Conservation (phyloP, 2,329 filamentous ascomycete genomes). For the Epicoccum sorghinum region DNA sequence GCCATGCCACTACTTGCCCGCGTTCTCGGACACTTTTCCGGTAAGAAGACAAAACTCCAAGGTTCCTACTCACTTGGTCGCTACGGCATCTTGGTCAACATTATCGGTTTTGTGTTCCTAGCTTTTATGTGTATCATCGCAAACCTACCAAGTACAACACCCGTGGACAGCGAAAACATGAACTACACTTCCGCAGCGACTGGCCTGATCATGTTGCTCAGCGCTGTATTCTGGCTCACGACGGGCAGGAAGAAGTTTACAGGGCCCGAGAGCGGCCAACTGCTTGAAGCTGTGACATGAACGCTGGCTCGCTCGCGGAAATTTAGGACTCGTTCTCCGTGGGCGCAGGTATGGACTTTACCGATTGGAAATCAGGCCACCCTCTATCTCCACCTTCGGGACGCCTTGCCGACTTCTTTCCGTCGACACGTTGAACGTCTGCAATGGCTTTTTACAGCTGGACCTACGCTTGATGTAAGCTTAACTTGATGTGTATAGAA, state of each 20-base stretch:
- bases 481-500: no score
- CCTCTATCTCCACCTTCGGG: neutral
- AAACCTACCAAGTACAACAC: constrained; percentile 60
- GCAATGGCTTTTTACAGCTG: neutral
- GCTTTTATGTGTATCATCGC: constrained; percentile 62
- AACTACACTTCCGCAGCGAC: constrained; percentile 65
- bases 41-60: constrained; percentile 51
- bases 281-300: neutral
- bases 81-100: constrained; percentile 55
- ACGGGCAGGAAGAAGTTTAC: constrained; percentile 59
- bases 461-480: no score
- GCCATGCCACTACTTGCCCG: constrained; percentile 61
- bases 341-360: neutral
- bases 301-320: no score
- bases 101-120: constrained; percentile 58
- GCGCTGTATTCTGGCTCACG: constrained; percentile 58
- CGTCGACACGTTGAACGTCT: neutral
- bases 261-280: constrained; percentile 49
- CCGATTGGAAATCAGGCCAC: neutral
- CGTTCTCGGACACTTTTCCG: constrained; percentile 54
- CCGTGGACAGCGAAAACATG: constrained; percentile 62
- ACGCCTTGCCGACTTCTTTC: neutral
- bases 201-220: constrained; percentile 60
- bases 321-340: neutral
- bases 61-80: constrained; percentile 55